Evolutionary conservation across 2,329 filamentous ascomycete genomes (phyloP), one percentile per base, ranked within the genome.

Genomic region (Alternaria novae-zelandiae): DNA sequence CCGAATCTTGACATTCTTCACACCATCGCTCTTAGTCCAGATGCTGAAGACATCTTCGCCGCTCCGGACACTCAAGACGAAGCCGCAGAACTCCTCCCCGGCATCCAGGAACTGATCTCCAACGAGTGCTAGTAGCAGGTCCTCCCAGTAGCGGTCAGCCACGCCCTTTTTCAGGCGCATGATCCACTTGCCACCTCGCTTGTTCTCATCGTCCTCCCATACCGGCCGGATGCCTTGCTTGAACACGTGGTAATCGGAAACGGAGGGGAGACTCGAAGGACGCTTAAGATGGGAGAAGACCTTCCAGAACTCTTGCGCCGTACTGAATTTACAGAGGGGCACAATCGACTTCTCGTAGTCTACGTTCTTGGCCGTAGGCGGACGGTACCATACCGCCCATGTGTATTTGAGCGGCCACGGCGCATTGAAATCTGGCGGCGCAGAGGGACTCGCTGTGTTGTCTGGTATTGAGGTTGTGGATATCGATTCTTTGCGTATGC

Each of bases 161-260:
- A 99, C 93, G 25, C 96, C 96, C 85, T 99, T 99, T 87, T 97
- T 97, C 78, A 99, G 84, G 70, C 95, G 88, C 79, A 99, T 90
- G 69, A 97, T 94, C 95, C 95, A 99, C 83, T 99, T 99, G 55
- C 96, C 96, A 58, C 96, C 96, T 71, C 90, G 91, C 81, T 93
- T 96, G 83, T 99, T 99, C 79, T 96, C 93, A 50, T 97, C 94
- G 73, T 99, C 96, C 81, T 99, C 96, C 96, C 96, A 99, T 72
- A 99, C 96, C 21, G 96, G 96, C 64, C 96, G 90, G 65, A 99
- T 94, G 58, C 94, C 95, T 77, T 96, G 94, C 82, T 96, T 97
- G 85, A 99, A 99, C 64, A 99, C 90, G 79, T 99, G 96, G 78
- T 97, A 99, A 82, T 99, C 96, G 23, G 94, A 97, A 28, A 98